Evolutionary conservation across 1,284 basidiomycete species (phyloP), one percentile per base, ranked within the genome.

Genomic region (Ustilago crameri): DNA sequence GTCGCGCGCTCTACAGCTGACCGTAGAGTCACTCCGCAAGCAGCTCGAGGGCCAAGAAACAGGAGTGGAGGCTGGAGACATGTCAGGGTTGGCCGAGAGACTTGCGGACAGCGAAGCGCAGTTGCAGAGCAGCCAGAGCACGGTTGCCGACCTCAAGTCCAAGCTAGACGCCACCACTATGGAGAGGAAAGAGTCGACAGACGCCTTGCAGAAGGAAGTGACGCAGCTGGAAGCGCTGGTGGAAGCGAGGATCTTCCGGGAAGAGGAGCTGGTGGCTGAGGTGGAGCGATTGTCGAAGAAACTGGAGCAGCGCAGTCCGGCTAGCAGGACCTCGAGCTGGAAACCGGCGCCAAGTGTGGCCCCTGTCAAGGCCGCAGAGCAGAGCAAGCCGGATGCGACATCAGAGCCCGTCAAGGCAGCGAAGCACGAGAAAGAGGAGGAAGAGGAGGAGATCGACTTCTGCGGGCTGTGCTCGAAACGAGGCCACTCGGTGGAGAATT

Each of bases 1-100:
- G 64, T 89, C 91, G 76, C 86, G 93, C 17, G 72, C 88, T 10
- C 86, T 93, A 5, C 92, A 94, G 81, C 88, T 89, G 35, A 91
- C 89, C 43, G 85, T 92, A 27, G 90, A 93, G 72, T 87, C 89
- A 75, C 88, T 86, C 54, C 81, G 89, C 23, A 83, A 86, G 12
- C 84, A 85, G 30, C 88, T 89, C 69, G 88, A 89, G 37, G 51
- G 38, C 10, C 66, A 76, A 50, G 53, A 66, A 20, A 56, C 66
- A 26, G 56, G 83, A 41, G 84, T 84, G 24, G 83, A 85, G 24
- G 80, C 76, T 45, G 84, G 75, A 3, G 46, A 54, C 37, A 61
- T 67, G 73, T 82, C 17, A 79, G 81, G 50, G 68, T 35, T 73
- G 40, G 70, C 70, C 14, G 54, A 49, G 10, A 57, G 50, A 42